Evolutionary conservation across 164 flowering plant species (phyloP).

Genomic region (Umbellularia californica): DNA sequence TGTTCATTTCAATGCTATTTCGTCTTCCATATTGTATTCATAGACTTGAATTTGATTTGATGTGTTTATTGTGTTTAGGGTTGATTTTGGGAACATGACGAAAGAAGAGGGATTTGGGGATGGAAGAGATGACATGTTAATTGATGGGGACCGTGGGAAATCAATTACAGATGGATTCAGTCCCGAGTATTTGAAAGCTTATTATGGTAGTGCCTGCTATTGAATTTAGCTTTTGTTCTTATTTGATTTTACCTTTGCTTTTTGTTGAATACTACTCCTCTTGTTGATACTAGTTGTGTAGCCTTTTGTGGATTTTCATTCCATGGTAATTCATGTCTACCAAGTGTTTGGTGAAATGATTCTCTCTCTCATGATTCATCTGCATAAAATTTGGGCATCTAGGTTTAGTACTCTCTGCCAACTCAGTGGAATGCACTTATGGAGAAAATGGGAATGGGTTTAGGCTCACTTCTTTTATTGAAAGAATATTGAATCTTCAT

Average conservation of each 20-base stretch:
- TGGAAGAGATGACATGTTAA: conserved; percentile 60
- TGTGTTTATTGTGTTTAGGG: not conserved
- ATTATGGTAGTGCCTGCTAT: conserved; percentile 50
- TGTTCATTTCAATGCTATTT: no score
- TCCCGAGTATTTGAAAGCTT: conserved; percentile 53
- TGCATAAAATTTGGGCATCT: no score
- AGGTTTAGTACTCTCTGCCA: no score
- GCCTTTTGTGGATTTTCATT: not conserved
- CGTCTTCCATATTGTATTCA: not conserved
- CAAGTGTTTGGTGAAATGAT: no score
- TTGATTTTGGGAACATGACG: conserved; percentile 1
- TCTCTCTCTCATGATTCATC: no score
- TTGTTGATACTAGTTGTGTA: not conserved
- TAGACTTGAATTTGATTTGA: not conserved
- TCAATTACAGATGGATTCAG: conserved; percentile 43
- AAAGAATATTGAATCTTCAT: no score
- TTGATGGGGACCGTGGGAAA: conserved; percentile 42
- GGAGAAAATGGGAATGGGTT: no score
- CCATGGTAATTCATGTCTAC: no score
- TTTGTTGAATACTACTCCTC: not conserved
- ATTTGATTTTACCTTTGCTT: not conserved
- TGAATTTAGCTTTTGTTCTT: not conserved
- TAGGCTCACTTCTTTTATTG: no score
- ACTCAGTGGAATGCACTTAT: no score
- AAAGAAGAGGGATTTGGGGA: conserved; percentile 38